Evolutionary conservation across 371 early-diverging fungal genomes (phyloP), one percentile per base, ranked within the genome.

Genomic region (Smittium culicis): DNA sequence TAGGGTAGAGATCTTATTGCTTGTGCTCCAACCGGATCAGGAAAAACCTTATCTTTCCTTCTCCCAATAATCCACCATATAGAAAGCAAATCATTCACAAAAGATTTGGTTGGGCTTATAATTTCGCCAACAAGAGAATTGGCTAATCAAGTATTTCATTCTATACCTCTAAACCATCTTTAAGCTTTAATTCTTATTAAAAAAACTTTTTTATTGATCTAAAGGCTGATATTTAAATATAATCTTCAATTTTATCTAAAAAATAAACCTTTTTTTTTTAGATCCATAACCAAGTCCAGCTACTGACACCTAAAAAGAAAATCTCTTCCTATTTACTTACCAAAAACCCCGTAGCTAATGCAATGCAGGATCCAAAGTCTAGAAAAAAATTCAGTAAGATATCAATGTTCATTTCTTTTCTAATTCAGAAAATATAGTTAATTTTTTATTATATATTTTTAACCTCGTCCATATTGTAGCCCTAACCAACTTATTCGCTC

Each of bases 41-140:
- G 99, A 75, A 99, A 99, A 80, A 99, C 99, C 1, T 75, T 97
- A 73, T 93, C 98, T 0, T 99, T 90, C 73, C 69, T 94, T 34
- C 74, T 99, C 28, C 97, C 99, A 1, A 90, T 98, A 14, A 69
- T 98, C 66, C 88, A 93, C 66, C 82, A 86, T 65, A 74, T 94
- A 61, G 82, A 85, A 66, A 87, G 83, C 66, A 82, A 78, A 1
- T 91, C 93, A 3, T n/a, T 24, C 5, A 31, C 31, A n/a, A 63
- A 32, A n/a, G 63, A 33, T 27, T 85, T 88, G 71, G 81, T 93
- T 35, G 96, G 93, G 0, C 78, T 94, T 30, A 86, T 99, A 63
- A 88, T 99, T 33, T 85, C 94, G 27, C 99, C 99, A 0, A 99
- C 99, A 0, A 81, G 99, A 66, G 99, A 99, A 79, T 81, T 99